A percentile compares a stretch with the other conserved stretches of the same genome.
phyloP scores from a whole-genome alignment of 2,329 filamentous ascomycete genomes.

The Alternaria viburni region DNA sequence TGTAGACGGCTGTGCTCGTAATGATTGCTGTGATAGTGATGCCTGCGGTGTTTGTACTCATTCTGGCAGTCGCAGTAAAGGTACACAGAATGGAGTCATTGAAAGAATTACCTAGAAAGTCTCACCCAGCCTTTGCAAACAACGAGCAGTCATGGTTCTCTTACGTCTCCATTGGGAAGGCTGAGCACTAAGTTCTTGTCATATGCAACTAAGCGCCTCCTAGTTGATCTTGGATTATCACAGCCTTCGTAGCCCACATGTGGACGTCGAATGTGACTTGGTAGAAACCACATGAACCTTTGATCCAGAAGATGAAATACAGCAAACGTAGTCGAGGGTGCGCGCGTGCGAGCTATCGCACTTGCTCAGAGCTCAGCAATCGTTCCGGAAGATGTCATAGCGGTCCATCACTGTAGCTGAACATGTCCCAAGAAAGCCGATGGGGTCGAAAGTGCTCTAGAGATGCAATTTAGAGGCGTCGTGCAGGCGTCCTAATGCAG shows the following conservation, averaged over 20 bases:
- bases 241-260: background rate
- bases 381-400: background rate
- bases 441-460: background rate
- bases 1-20: background rate
- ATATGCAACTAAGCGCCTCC: constrained; percentile 1
- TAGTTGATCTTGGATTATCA: background rate
- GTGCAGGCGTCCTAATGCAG: background rate
- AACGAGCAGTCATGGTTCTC: background rate
- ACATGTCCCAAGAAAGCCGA: background rate
- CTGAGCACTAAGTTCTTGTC: background rate
- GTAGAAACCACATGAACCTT: background rate
- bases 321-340: background rate
- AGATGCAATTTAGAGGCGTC: background rate
- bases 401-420: background rate
- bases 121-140: background rate
- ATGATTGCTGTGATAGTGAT: background rate
- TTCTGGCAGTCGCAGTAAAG: background rate
- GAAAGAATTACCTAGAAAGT: background rate
- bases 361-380: background rate
- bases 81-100: background rate
- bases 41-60: background rate
- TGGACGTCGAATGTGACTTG: background rate
- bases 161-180: background rate
- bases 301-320: background rate
- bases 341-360: background rate